A percentile compares a stretch with the other conserved stretches of the same genome.
phyloP scores from a whole-genome alignment of 768 basidiomycete species.

The Leccinum boreale region DNA sequence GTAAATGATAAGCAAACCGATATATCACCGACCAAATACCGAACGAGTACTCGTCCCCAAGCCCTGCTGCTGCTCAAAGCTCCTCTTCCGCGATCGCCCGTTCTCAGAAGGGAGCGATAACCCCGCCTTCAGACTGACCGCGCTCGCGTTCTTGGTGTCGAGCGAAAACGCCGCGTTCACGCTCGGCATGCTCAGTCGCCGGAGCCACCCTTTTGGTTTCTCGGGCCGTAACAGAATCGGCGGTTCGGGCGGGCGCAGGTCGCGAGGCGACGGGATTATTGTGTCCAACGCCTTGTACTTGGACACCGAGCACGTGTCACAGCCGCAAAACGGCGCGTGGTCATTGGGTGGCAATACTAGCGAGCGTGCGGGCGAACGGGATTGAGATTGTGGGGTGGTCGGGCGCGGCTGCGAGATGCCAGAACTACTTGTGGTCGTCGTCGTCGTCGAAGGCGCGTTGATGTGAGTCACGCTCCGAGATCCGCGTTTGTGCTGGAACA shows the following conservation, averaged over 20 bases:
- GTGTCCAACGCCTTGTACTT: constrained; percentile 45
- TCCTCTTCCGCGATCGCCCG: too few relatives aligned
- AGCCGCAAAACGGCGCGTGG: constrained; percentile 67
- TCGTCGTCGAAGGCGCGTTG: constrained; percentile 8
- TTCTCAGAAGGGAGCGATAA: too few relatives aligned
- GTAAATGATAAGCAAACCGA: too few relatives aligned
- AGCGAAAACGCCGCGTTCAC: too few relatives aligned
- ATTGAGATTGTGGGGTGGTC: not conserved
- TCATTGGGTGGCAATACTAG: constrained; percentile 30
- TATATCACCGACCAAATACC: too few relatives aligned
- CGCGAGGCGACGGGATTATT: constrained; percentile 26
- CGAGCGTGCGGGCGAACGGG: constrained; percentile 19
- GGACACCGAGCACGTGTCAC: constrained; percentile 56
- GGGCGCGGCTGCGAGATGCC: constrained; percentile 4
- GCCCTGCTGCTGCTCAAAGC: too few relatives aligned
- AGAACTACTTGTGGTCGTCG: not conserved
- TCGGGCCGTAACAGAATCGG: too few relatives aligned
- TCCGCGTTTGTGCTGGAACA: constrained; percentile 28
- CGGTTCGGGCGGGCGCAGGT: constrained; percentile 26
- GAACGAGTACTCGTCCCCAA: too few relatives aligned
- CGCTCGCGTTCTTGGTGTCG: too few relatives aligned
- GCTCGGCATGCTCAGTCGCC: too few relatives aligned
- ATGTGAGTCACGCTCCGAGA: constrained; percentile 30
- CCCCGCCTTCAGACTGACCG: too few relatives aligned
- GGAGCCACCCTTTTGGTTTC: too few relatives aligned